Base-by-base conservation (phyloP, 2,329 filamentous ascomycete genomes). In the Fusarium penzigii region DNA sequence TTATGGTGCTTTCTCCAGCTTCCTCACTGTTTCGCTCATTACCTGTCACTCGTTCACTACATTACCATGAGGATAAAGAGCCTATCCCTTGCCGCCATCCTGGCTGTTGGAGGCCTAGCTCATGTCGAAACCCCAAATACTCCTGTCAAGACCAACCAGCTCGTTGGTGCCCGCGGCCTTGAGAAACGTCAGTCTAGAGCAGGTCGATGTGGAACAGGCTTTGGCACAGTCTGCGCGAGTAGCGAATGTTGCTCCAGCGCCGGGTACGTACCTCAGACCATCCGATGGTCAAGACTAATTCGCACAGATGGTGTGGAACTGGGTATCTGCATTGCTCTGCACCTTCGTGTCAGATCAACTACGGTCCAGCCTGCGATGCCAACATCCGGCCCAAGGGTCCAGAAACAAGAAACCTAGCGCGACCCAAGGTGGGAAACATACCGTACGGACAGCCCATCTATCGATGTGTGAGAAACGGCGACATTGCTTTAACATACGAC, bases 281-380 rank as follows among this genome's bases (percentile, higher is more conserved):
- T 12, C 2, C 13, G 20, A 6, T 36, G 14, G 13, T 29, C 6
- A 13, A 38, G 6, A 25, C 49, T 59, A 41, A 57, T 12, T 2
- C 2, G 3, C n/a, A 3, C 12, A 80, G 78, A 41, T 84, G 78
- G 75, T 85, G 82, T 56, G 83, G 82, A 45, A 75, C 67, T n/a
- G 75, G 72, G 5, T 65, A 65, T 11, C 76, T 80, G 2, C 84
- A 85, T 68, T 88, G 85, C 69, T 75, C 76, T 29, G 78, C 83
- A 17, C 85, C 85, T 2, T 78, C 84, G 48, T 88, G 85, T 63
- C 77, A 83, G 64, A 81, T 85, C 61, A 70, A 78, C 57, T 85
- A 82, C 58, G 82, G 82, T n/a, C 75, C 83, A 17, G 78, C 70
- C 5, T 88, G 85, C 58, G 83, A 86, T 57, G 83, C 79, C 48